Evolutionary conservation across 2,329 filamentous ascomycete species (phyloP), one percentile per base, ranked within the genome.

Genomic region (Exutisphaerella laricina): DNA sequence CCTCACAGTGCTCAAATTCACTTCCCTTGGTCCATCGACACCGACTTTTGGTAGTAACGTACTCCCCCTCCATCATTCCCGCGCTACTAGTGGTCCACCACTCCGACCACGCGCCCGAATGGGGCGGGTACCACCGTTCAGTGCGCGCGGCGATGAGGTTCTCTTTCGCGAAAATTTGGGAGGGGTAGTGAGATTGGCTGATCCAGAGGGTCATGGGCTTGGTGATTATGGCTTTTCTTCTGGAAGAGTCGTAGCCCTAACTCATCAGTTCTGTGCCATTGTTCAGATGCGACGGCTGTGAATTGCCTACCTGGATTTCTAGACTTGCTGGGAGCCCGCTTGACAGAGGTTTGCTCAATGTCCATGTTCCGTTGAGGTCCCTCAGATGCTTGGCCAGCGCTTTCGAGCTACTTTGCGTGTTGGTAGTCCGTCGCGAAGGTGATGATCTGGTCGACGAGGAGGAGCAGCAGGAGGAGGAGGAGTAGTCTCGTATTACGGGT

Each of bases 171-270:
- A 45, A 48, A 3, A 51, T 41, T 28, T 51, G 49, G 8, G 31
- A 33, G 5, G 49, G 49, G 18, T 51, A 51, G 21, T 51, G 39
- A 1, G 45, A 48, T 43, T 51, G 49, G 1, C 39, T 43, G 16
- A 51, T 51, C 4, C 17, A 33, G 3, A 48, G 30, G 6, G 23
- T 29, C 31, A 45, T 26, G 8, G 47, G 43, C 4, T 36, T 41
- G 8, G 47, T 35, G 26, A 46, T 43, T 21, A 50, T 41, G 17
- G 32, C 28, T 33, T 50, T 46, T 17, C 43, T 31, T 4, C 14
- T 35, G n/a, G 28, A 9, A 4, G 44, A 26, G 22, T 29, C 8
- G 34, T 32, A 39, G 8, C 30, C 29, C 32, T 41, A 29, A n/a
- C n/a, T n/a, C n/a, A n/a, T n/a, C n/a, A n/a, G n/a, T n/a, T n/a